Evolutionary conservation across 805 yeast genomes (phyloP).

Genomic region (Hanseniaspora occidentalis): DNA sequence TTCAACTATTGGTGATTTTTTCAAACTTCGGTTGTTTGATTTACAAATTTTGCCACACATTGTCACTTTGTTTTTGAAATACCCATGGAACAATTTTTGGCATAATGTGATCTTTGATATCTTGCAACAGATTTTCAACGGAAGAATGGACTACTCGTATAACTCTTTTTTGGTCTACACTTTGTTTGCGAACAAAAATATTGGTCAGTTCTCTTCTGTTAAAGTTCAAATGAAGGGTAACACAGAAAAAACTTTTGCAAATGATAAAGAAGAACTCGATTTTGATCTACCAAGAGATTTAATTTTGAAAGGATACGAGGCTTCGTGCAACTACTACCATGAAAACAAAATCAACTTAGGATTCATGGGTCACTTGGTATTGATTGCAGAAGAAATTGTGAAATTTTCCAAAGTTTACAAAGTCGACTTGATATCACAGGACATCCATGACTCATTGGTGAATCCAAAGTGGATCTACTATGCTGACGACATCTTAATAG

Average conservation of each 20-base stretch:
- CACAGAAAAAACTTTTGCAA: neutral
- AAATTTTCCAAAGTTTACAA: conserved; percentile 48
- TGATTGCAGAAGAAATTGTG: conserved; percentile 91
- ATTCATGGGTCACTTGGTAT: conserved; percentile 91
- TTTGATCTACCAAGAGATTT: conserved; percentile 45
- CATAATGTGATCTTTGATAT: conserved; percentile 96
- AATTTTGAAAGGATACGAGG: conserved; percentile 49
- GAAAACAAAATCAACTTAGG: conserved; percentile 62
- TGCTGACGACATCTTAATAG: conserved; percentile 19
- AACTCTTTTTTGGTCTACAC: conserved; percentile 55
- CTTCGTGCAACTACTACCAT: conserved; percentile 48
- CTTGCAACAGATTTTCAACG: conserved; percentile 88
- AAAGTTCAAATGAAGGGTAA: neutral
- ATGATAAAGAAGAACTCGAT: conserved; percentile 35
- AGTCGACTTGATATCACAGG: conserved; percentile 22
- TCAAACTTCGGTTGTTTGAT: conserved; percentile 74
- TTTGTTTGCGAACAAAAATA: conserved; percentile 13
- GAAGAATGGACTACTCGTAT: conserved; percentile 72
- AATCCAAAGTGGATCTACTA: conserved; percentile 19
- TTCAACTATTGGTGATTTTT: conserved; percentile 76
- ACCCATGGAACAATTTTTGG: conserved; percentile 95
- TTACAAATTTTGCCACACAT: conserved; percentile 55
- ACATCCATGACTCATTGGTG: conserved; percentile 14
- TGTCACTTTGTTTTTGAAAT: conserved; percentile 62
- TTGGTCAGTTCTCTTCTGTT: neutral